A percentile compares a stretch with the other conserved stretches of the same genome.
phyloP scores from a whole-genome alignment of 2,329 filamentous ascomycete genomes.

The Oidium heveae region DNA sequence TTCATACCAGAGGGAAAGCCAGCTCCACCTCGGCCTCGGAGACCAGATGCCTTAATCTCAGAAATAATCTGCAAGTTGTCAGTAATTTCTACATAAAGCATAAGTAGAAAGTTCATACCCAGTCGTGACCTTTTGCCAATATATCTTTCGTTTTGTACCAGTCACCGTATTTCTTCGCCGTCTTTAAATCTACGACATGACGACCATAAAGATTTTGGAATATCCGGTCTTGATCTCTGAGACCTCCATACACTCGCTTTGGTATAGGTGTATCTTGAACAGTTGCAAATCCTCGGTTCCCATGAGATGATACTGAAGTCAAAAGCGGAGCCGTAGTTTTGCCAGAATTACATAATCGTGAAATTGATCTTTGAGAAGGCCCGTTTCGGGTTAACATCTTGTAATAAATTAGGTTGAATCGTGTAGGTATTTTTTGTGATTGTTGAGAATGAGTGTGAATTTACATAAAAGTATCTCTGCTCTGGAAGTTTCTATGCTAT shows the following conservation, averaged over 20 bases:
- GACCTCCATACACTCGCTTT: constrained; percentile 50
- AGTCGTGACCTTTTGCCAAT: constrained; percentile 85
- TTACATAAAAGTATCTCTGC: too few relatives aligned
- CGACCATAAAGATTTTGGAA: constrained; percentile 97
- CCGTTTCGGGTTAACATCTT: neutral
- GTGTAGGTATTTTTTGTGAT: neutral
- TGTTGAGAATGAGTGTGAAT: too few relatives aligned
- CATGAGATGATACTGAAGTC: constrained; percentile 20
- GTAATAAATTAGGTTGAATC: neutral
- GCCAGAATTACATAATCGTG: neutral
- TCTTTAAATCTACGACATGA: constrained; percentile 74
- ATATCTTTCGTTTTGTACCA: constrained; percentile 99
- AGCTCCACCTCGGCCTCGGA: constrained; percentile 86
- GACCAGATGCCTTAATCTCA: constrained; percentile 88
- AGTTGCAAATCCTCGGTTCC: constrained; percentile 52
- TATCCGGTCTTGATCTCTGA: constrained; percentile 93
- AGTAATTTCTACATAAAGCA: neutral
- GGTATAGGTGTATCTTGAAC: constrained; percentile 48
- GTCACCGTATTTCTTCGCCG: constrained; percentile 91
- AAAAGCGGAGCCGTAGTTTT: constrained; percentile 9
- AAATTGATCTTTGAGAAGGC: neutral
- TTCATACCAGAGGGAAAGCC: constrained; percentile 96
- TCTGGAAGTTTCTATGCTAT: too few relatives aligned
- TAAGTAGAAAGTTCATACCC: constrained; percentile 22
- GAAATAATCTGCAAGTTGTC: constrained; percentile 46